Evolutionary conservation across 257 asterid species (phyloP).

Genomic region (Anisodus tanguticus): DNA sequence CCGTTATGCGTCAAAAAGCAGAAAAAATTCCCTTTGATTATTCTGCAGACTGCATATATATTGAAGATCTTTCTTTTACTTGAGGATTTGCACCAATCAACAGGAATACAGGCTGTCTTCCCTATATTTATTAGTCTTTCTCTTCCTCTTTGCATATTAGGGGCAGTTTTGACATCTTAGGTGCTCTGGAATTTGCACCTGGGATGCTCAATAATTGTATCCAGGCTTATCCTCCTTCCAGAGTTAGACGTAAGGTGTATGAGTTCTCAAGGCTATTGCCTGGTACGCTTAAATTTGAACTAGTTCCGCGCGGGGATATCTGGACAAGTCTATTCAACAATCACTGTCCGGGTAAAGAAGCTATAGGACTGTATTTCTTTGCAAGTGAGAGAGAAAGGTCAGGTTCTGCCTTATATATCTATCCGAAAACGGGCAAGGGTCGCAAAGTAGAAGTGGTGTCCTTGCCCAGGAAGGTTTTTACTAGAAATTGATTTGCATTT

Average conservation of each 20-base stretch:
- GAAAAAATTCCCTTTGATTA: neutral
- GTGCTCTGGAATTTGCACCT: conserved; percentile 21
- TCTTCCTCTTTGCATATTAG: conserved; percentile 41
- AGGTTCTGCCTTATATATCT: conserved; percentile 5
- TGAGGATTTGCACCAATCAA: neutral
- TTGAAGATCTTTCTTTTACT: neutral
- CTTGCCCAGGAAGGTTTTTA: conserved; percentile 18
- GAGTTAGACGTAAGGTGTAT: conserved; percentile 48
- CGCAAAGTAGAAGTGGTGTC: conserved; percentile 14
- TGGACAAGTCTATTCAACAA: conserved; percentile 50
- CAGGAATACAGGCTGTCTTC: neutral
- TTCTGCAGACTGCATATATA: neutral
- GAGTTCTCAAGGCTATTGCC: conserved; percentile 69
- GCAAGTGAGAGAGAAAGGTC: conserved; percentile 60
- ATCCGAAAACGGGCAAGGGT: neutral
- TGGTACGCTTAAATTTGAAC: conserved; percentile 51
- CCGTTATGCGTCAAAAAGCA: neutral
- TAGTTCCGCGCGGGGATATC: conserved; percentile 46
- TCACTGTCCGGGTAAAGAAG: conserved; percentile 47
- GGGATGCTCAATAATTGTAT: conserved; percentile 39
- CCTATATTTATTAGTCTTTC: conserved; percentile 23
- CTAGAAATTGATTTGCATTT: conserved; percentile 21
- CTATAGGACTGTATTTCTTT: conserved; percentile 66
- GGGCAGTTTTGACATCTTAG: conserved; percentile 59
- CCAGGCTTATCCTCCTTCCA: conserved; percentile 63